Conservation (phyloP, 1,284 basidiomycete genomes). For the Phaffia rhodozyma region DNA sequence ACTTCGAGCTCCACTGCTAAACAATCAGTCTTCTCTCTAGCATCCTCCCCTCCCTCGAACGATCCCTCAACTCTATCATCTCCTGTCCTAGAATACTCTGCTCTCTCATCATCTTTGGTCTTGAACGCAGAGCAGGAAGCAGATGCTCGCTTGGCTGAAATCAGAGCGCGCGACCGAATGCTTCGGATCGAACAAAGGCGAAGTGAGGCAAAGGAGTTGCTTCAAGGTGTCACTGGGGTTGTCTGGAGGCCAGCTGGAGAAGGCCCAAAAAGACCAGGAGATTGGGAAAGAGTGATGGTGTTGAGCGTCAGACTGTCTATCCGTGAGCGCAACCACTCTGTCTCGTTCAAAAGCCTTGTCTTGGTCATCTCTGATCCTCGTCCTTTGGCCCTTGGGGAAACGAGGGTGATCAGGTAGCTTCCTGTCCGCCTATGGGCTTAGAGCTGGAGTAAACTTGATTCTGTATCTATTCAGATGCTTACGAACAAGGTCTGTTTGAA, state of each 20-base stretch:
- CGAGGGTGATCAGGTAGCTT: conserved; percentile 50
- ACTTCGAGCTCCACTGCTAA: neutral
- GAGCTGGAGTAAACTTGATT: conserved; percentile 67
- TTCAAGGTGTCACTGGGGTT: conserved; percentile 57
- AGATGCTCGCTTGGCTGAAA: neutral
- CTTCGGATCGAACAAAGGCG: neutral
- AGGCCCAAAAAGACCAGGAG: conserved; percentile 53
- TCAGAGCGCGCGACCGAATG: neutral
- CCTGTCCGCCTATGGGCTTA: conserved; percentile 60
- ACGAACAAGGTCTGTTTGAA: conserved; percentile 37
- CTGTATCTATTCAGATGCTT: conserved; percentile 57
- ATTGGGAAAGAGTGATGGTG: conserved; percentile 55
- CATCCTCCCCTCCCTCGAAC: neutral
- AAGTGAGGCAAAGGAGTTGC: conserved; percentile 35
- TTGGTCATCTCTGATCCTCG: neutral
- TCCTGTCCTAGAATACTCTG: neutral
- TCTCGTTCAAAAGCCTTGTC: neutral
- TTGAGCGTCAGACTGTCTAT: conserved; percentile 63
- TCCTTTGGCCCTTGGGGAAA: too few relatives aligned
- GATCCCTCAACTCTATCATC: neutral
- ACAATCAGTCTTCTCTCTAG: neutral
- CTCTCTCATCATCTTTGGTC: neutral
- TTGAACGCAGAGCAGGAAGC: too few relatives aligned
- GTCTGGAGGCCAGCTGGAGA: conserved; percentile 76
- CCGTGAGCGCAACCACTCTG: conserved; percentile 44